Evolutionary conservation across 2,329 filamentous ascomycete genomes (phyloP).

Genomic region (Shiraia bambusicola): DNA sequence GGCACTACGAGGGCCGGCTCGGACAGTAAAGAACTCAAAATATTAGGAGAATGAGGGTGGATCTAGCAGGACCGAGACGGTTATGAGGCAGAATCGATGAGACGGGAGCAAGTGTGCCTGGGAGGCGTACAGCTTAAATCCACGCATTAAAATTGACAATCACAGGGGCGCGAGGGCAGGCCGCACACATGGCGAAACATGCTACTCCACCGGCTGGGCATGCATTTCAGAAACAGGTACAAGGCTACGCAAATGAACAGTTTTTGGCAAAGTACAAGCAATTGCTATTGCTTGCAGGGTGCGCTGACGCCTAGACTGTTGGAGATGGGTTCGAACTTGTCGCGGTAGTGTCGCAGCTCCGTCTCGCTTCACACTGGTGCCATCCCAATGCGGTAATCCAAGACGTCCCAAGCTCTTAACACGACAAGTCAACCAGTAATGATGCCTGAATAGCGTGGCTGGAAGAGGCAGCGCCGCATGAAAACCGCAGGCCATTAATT

Average conservation of each 20-base stretch:
- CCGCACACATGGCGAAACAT: slow-evolving; percentile 42
- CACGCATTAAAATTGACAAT: slow-evolving; percentile 43
- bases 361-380: slow-evolving; percentile 37
- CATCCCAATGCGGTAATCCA: slow-evolving; percentile 25
- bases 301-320: slow-evolving; percentile 35
- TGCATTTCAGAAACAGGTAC: slow-evolving; percentile 27
- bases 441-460: slow-evolving; percentile 28
- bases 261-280: slow-evolving; percentile 28
- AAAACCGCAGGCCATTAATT: slow-evolving; percentile 27
- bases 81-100: slow-evolving; percentile 35
- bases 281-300: slow-evolving; percentile 19
- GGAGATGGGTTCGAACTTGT: slow-evolving; percentile 37
- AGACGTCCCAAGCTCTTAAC: slow-evolving; percentile 23
- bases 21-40: slow-evolving; percentile 33
- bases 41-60: slow-evolving; percentile 36
- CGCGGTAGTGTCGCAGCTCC: slow-evolving; percentile 40
- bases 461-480: slow-evolving; percentile 31
- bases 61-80: slow-evolving; percentile 35
- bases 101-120: slow-evolving; percentile 28
- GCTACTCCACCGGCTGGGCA: slow-evolving; percentile 37
- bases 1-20: slow-evolving; percentile 47
- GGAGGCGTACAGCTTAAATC: slow-evolving; percentile 41
- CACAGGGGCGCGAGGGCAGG: slow-evolving; percentile 24
- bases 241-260: slow-evolving; percentile 31
- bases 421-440: slow-evolving; percentile 16